Conservation (phyloP, 345 rosid species). For the Populus alba region DNA sequence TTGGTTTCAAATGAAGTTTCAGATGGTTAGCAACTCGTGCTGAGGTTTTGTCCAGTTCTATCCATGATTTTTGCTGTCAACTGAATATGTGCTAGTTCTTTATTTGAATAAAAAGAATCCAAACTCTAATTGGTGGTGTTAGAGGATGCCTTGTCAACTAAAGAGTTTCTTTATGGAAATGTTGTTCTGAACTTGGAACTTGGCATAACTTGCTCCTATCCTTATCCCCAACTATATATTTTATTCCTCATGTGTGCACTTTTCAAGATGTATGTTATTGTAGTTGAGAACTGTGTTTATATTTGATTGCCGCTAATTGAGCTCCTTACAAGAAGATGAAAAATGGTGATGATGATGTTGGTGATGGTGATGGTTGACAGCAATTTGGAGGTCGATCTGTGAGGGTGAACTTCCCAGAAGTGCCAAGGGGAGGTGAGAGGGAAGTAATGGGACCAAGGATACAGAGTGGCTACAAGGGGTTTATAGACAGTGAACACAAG, state of each 20-base stretch:
- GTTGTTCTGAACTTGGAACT: not conserved
- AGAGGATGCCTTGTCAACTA: not conserved
- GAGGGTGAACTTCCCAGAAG: slow-evolving; percentile 92
- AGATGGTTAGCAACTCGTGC: not conserved
- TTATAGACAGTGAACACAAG: slow-evolving; percentile 76
- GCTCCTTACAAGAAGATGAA: not conserved
- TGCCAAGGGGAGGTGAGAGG: slow-evolving; percentile 90
- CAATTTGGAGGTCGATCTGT: slow-evolving; percentile 81
- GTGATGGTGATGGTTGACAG: slow-evolving; percentile 35
- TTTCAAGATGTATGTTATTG: not conserved
- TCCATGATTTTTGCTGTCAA: too few species aligned
- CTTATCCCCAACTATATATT: not conserved
- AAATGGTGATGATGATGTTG: not conserved
- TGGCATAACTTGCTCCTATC: not conserved
- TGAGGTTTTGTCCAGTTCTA: too few species aligned
- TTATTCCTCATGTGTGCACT: not conserved
- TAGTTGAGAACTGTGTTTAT: not conserved
- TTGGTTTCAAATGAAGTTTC: not conserved
- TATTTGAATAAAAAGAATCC: not conserved
- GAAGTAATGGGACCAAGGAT: slow-evolving; percentile 63
- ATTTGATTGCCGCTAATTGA: not conserved
- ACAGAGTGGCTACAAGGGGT: slow-evolving; percentile 47
- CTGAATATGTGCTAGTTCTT: not conserved
- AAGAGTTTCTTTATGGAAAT: not conserved
- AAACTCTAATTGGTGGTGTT: not conserved